Evolutionary conservation across 192 early-diverging fungal genomes (phyloP), one percentile per base, ranked within the genome.

Genomic region (Phlyctochytrium planicorne): DNA sequence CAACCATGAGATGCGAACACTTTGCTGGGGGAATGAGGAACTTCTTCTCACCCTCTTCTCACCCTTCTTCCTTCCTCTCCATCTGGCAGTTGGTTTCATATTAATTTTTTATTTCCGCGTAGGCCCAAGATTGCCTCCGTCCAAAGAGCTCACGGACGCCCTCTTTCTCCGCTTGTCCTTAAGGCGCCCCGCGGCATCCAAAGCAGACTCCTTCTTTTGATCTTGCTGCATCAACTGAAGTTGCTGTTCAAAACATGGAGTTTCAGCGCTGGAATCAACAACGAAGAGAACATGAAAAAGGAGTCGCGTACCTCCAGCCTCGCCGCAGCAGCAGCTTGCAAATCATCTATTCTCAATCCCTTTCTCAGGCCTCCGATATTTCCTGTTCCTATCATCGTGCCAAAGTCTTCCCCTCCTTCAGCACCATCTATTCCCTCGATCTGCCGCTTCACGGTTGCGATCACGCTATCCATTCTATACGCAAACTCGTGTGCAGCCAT

Each of bases 291-390:
- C n/a, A 50, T 14, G 40, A n/a, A 50, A n/a, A 50, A n/a, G 10
- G n/a, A 50, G n/a, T 14, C 24, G n/a, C 68, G 37, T n/a, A 59
- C 68, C 62, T 64, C 35, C 62, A 47, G 23, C 34, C 29, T 50
- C 12, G 62, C 62, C 30, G 52, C 53, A 2, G 68, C 68, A 6
- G 68, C 68, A 0, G 60, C 61, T 55, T 69, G 61, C 60, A 69
- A 14, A 17, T 62, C 59, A 17, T 69, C 68, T 4, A 69, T 23
- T 47, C 56, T 36, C 27, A 69, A 50, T 55, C 68, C 68, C 47
- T 24, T 69, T 6, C 40, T n/a, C 40, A 25, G 10, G 20, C 16
- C 47, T 16, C 37, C 0, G n/a, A 50, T n/a, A 50, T 50, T 50
- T n/a, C 12, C n/a, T n/a, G 40, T 50, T n/a, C 12, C 12, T n/a